A percentile compares a stretch with the other conserved stretches of the same genome.
Conservation (phyloP, 441 rosid species). For the Corymbia calophylla region DNA sequence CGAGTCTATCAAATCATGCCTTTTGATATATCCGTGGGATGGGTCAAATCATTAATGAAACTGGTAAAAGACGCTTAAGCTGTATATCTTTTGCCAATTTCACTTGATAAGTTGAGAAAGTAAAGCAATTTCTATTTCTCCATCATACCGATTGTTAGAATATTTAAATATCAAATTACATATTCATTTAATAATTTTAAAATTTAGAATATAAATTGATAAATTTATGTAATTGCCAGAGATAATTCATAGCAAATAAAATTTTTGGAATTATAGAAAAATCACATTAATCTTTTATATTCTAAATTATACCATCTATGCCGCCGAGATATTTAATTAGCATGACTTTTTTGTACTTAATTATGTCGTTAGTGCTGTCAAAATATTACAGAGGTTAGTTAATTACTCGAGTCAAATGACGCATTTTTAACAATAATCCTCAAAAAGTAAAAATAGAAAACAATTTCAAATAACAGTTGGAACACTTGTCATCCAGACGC, state of each 20-base stretch:
- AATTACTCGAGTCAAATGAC: neutral
- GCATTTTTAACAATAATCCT: neutral
- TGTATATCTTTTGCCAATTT: neutral
- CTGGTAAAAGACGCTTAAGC: neutral
- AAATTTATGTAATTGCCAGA: rapidly evolving
- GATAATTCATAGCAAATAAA: neutral
- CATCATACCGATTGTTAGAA: no score
- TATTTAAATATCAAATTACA: no score
- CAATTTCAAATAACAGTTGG: neutral
- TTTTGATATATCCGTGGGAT: neutral
- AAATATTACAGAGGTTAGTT: neutral
- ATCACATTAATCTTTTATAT: neutral
- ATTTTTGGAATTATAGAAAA: neutral
- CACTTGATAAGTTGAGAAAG: neutral
- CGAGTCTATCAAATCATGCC: neutral
- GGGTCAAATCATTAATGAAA: neutral
- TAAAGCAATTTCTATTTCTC: neutral
- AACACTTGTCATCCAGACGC: neutral
- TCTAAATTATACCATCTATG: neutral
- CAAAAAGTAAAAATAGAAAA: neutral
- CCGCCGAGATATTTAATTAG: neutral
- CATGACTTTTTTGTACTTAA: neutral
- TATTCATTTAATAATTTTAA: no score
- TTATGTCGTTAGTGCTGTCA: neutral
- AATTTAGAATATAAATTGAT: no score